Conservation (phyloP, 2,329 filamentous ascomycete species). For the Aspergillus niger region DNA sequence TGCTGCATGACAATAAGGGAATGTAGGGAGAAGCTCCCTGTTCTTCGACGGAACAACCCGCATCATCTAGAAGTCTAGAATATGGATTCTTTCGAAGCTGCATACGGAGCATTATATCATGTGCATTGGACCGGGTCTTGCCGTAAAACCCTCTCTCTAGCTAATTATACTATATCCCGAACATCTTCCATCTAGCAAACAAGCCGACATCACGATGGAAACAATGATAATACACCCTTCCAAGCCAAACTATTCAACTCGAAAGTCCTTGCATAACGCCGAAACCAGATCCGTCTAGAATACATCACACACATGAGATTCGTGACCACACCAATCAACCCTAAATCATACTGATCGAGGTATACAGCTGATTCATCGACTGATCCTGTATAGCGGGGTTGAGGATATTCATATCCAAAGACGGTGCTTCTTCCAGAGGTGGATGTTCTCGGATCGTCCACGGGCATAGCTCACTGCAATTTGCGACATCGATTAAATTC, state of each 20-base stretch:
- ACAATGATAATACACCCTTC: neutral
- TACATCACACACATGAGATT: conserved; percentile 7
- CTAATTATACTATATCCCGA: neutral
- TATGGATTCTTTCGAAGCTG: neutral
- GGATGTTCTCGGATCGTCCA: conserved; percentile 44
- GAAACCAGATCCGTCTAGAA: neutral
- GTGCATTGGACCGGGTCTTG: neutral
- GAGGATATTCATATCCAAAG: conserved; percentile 37
- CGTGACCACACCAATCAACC: neutral
- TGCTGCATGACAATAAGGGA: neutral
- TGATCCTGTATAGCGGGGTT: conserved; percentile 34
- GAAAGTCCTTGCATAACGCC: neutral
- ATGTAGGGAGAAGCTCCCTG: neutral
- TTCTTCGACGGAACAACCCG: too few relatives aligned
- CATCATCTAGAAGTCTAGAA: too few relatives aligned
- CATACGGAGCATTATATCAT: neutral
- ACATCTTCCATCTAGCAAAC: neutral
- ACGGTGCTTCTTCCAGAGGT: conserved; percentile 34
- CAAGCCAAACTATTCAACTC: neutral
- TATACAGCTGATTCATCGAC: conserved; percentile 38
- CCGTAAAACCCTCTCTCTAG: too few relatives aligned
- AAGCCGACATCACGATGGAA: neutral
- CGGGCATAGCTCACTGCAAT: conserved; percentile 42
- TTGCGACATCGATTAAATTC: conserved; percentile 35
- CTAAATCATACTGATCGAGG: conserved; percentile 39